phyloP scores from a whole-genome alignment of 2,329 filamentous ascomycete species.

The Pseudofabraea citricarpa region DNA sequence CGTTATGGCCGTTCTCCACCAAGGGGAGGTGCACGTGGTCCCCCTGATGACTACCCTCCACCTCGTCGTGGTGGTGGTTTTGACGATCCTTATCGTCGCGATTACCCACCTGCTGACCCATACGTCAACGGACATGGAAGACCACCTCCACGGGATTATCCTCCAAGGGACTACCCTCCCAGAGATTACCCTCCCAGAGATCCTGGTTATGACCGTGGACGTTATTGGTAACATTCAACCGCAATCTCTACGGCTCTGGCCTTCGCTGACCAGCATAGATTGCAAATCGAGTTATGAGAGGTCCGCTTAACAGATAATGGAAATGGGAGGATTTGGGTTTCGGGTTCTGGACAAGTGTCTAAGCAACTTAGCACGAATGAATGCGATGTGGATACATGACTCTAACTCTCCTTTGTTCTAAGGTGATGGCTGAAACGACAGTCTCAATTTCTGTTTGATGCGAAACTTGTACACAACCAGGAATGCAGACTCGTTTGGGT shows the following conservation, averaged over 20 bases:
- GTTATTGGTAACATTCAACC: slow-evolving; percentile 25
- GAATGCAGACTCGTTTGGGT: no score
- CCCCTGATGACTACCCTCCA: slow-evolving; percentile 74
- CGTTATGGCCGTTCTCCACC: slow-evolving; percentile 79
- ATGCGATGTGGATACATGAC: no score
- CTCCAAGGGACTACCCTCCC: slow-evolving; percentile 24
- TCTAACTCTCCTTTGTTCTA: no score
- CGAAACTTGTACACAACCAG: no score
- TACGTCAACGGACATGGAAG: slow-evolving; percentile 49
- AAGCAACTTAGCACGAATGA: no score
- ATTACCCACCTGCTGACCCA: slow-evolving; percentile 64
- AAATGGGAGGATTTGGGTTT: no score
- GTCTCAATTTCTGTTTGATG: no score
- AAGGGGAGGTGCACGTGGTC: slow-evolving; percentile 52
- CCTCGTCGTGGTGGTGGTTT: slow-evolving; percentile 48
- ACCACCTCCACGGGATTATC: slow-evolving; percentile 32
- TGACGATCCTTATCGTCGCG: slow-evolving; percentile 43
- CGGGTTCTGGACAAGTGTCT: no score
- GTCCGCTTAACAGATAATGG: no score
- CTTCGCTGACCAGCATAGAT: slow-evolving; percentile 2
- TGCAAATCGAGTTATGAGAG: background rate
- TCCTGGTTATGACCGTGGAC: slow-evolving; percentile 25
- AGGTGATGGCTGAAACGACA: no score
- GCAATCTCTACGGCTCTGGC: background rate
- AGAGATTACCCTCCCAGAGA: slow-evolving; percentile 9